Evolutionary conservation across 257 asterid genomes (phyloP).

Genomic region (Primulina huaijiensis): DNA sequence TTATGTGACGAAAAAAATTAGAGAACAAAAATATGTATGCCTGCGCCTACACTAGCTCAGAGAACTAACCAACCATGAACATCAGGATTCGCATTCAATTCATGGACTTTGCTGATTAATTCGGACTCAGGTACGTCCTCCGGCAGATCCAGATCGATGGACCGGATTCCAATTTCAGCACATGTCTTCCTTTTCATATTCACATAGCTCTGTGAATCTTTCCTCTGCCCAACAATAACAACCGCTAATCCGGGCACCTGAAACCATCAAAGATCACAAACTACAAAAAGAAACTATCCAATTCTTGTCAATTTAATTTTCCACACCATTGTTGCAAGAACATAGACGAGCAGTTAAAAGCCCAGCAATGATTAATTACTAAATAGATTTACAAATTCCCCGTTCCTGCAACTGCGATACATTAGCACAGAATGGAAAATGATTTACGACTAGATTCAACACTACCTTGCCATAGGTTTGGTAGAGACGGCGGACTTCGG

Average conservation of each 20-base stretch:
- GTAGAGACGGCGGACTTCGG: conserved; percentile 55
- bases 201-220: conserved; percentile 95
- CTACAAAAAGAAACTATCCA: neutral
- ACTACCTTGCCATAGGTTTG: conserved; percentile 64
- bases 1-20: neutral
- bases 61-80: conserved; percentile 60
- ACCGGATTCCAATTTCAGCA: conserved; percentile 84
- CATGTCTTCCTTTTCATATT: conserved; percentile 93
- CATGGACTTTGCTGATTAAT: conserved; percentile 74
- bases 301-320: conserved; percentile 5
- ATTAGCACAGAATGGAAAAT: neutral
- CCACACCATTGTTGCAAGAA: neutral
- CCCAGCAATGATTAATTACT: neutral
- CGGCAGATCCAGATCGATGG: conserved; percentile 73
- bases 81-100: conserved; percentile 74
- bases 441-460: neutral
- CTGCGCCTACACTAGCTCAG: neutral
- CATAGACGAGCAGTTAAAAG: no score
- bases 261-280: conserved; percentile 22
- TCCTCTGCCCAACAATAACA: conserved; percentile 83
- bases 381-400: neutral
- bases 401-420: neutral
- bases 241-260: conserved; percentile 97
- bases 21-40: conserved; percentile 1
- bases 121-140: conserved; percentile 79